Conservation (phyloP, 2,329 filamentous ascomycete species). For the Elsinoe arachidis region DNA sequence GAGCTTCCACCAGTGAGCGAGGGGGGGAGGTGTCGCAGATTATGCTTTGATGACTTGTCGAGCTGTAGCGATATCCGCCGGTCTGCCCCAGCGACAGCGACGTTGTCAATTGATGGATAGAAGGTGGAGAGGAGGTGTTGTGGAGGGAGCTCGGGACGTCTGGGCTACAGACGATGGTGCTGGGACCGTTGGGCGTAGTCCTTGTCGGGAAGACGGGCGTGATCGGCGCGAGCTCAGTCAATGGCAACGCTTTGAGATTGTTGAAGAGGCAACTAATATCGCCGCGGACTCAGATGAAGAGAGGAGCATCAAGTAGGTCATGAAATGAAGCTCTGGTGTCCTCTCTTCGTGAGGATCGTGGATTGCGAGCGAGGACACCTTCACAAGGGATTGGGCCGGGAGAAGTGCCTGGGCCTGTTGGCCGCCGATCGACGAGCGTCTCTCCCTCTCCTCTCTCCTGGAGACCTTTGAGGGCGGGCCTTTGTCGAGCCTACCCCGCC, state of each 20-base stretch:
- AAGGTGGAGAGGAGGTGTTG: background rate
- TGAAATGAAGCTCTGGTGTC: conserved; percentile 1
- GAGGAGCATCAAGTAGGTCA: conserved; percentile 14
- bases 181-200: conserved; percentile 11
- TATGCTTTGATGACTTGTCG: conserved; percentile 4
- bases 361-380: too few species aligned
- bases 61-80: conserved; percentile 3
- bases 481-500: too few species aligned
- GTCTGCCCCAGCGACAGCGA: conserved; percentile 11
- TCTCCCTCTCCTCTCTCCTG: background rate
- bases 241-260: conserved; percentile 12
- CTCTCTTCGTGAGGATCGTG: background rate
- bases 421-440: background rate
- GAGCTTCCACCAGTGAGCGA: conserved; percentile 4
- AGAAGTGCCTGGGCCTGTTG: background rate
- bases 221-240: conserved; percentile 2
- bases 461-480: too few species aligned
- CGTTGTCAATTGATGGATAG: conserved; percentile 8
- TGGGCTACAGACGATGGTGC: conserved; percentile 10
- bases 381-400: background rate
- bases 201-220: background rate
- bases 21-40: conserved; percentile 14
- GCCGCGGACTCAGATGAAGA: conserved; percentile 10
- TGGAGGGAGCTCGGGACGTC: background rate
- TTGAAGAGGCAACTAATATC: conserved; percentile 10